Conservation (phyloP, 495 filamentous ascomycete species). For the Penicillium flavigenum region DNA sequence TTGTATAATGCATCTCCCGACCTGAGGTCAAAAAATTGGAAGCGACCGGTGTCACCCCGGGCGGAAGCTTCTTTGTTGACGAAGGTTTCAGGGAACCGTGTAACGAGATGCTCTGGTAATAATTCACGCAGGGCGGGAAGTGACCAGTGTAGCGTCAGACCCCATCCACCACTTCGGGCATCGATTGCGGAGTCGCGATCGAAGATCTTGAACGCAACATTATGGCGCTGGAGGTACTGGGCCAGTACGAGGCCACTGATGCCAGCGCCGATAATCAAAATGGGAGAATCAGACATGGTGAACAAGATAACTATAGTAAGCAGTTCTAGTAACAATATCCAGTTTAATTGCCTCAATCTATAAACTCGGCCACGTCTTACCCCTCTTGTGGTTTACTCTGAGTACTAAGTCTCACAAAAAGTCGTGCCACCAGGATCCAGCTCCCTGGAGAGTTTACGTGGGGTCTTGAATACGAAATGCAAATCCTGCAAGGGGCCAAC, state of each 20-base stretch:
- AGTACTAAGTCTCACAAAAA: too few relatives aligned
- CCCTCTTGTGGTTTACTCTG: too few relatives aligned
- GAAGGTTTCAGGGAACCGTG: constrained; percentile 49
- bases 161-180: constrained; percentile 55
- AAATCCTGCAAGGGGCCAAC: too few relatives aligned
- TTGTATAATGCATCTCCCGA: constrained; percentile 45
- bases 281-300: constrained; percentile 25
- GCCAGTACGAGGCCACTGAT: constrained; percentile 60
- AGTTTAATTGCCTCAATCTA: too few relatives aligned
- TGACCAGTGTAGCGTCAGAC: constrained; percentile 59
- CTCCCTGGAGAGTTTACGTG: too few relatives aligned
- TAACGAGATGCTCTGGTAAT: constrained; percentile 49
- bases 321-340: too few relatives aligned
- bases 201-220: constrained; percentile 50
- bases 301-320: too few relatives aligned
- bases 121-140: constrained; percentile 49
- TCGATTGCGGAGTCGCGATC: constrained; percentile 51
- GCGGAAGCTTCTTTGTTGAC: constrained; percentile 47
- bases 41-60: constrained; percentile 50
- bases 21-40: constrained; percentile 54
- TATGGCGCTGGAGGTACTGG: constrained; percentile 52
- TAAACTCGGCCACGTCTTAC: too few relatives aligned
- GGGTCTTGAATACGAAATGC: too few relatives aligned
- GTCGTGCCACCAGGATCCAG: too few relatives aligned
- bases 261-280: constrained; percentile 61